Base-by-base conservation (phyloP, 2,329 filamentous ascomycete species). In the Talaromyces piceae region DNA sequence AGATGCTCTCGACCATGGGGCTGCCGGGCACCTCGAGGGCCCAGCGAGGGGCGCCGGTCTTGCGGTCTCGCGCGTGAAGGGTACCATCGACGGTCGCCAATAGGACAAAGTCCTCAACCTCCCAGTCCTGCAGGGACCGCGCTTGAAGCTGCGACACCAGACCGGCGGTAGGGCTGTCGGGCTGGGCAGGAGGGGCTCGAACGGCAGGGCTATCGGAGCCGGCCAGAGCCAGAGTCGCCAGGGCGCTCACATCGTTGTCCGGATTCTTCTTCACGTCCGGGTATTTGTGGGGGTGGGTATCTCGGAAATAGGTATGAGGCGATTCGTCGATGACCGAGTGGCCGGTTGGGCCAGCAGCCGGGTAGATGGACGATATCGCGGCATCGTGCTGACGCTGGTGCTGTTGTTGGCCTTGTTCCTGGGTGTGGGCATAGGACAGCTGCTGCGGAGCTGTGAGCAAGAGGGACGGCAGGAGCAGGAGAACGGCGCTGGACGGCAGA, bases 91-190 rank as follows among this genome's bases (percentile, higher is more conserved):
- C 88, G 81, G 93, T 97, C 88, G 93, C 91, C 87, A 98, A 79
- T 78, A 98, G 88, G 76, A 97, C 88, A 82, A 96, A 95, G 79
- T 97, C 91, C 88, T 97, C 91, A 76, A 96, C 91, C 87, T 96
- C 89, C 91, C 91, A 97, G 77, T 96, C 91, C 82, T 91, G 86
- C 81, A 97, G 79, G 79, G 86, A 94, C 83, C 91, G 91, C 91
- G 90, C 91, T 86, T 80, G 79, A 69, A 88, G 86, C 85, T 85
- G 87, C 87, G 87, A 84, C 77, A 86, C 81, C 72, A 87, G 77
- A 63, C 83, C 83, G 69, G 79, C 77, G 69, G 78, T 76, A 52
- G 73, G 72, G 67, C 78, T 79, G 73, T 79, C 81, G 68, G 77
- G 75, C 74, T 82, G 81, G 79, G 82, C 83, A 82, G 82, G 82